Evolutionary conservation across 2,329 filamentous ascomycete species (phyloP), one percentile per base, ranked within the genome.

Genomic region (Hyphodiscus sp.): DNA sequence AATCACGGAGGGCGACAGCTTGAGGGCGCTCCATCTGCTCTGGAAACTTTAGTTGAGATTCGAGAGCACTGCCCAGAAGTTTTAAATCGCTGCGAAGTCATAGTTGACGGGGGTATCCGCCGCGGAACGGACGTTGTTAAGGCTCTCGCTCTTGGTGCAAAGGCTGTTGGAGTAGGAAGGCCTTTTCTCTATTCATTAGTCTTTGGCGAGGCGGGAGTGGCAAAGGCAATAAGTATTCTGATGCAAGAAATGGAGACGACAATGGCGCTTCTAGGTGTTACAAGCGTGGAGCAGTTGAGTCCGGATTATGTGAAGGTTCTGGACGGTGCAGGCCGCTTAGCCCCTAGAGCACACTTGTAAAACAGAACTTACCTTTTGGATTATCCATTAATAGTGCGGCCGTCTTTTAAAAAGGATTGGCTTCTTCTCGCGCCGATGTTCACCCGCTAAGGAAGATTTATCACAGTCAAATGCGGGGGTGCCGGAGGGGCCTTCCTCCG

Each of bases 111-210:
- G 0, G 83, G 84, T 0, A 74, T 87, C 42, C 71, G 74, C 1
- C 70, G 82, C 15, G 83, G 83, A 0, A 78, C 79, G 0, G 83
- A 87, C 60, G 76, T 86, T 2, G 71, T 87, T 56, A 87, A 87
- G 66, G 81, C 80, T 0, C 61, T 86, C 11, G 82, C 80, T 47
- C 69, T 87, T 0, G 83, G 84, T 0, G 83, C 81, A 0, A 81
- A 70, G 45, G 82, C 78, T 0, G 83, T 82, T 0, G 80, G 81
- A 0, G 66, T 87, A 1, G 83, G 83, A 0, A 70, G 83, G 20
- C 78, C 78, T 0, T 78, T 82, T 49, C 57, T 85, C 45, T 85
- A 77, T 59, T 75, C 77, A 5, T 62, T 85, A 76, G 74, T 9
- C 74, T 75, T 3, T 86, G 85, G 59, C 1, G 73, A 74, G 51